Evolutionary conservation across 768 basidiomycete genomes (phyloP).

Genomic region (Suillus subalutaceus): DNA sequence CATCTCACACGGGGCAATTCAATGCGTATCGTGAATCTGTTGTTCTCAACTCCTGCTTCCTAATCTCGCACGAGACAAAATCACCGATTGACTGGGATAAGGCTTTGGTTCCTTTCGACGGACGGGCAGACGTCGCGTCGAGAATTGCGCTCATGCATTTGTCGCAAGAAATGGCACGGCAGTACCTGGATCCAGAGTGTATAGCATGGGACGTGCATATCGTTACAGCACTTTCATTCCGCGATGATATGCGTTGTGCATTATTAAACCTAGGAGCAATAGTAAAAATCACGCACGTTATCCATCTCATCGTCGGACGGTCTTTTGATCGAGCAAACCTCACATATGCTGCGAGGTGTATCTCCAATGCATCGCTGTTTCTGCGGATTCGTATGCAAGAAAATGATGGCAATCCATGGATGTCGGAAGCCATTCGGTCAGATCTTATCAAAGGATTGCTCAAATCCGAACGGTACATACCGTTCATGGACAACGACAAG

Average conservation of each 20-base stretch:
- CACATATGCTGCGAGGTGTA: constrained; percentile 25
- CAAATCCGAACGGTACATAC: constrained; percentile 26
- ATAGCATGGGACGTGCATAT: constrained; percentile 34
- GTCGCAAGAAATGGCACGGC: constrained; percentile 25
- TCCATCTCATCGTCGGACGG: constrained; percentile 19
- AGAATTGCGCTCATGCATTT: constrained; percentile 28
- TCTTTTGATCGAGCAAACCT: constrained; percentile 17
- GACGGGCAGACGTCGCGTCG: constrained; percentile 23
- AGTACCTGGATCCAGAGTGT: constrained; percentile 24
- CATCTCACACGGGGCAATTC: constrained; percentile 19
- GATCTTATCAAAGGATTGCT: constrained; percentile 26
- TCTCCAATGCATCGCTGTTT: constrained; percentile 22
- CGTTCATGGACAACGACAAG: constrained; percentile 17
- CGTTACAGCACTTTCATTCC: constrained; percentile 24
- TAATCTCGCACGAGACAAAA: constrained; percentile 27
- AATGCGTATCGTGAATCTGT: constrained; percentile 30
- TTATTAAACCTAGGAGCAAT: constrained; percentile 29
- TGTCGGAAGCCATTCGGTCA: constrained; percentile 26
- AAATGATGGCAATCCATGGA: constrained; percentile 28
- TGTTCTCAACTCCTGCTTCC: constrained; percentile 29
- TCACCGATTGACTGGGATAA: constrained; percentile 25
- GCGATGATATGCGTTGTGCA: constrained; percentile 18
- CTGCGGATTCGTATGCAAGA: constrained; percentile 25
- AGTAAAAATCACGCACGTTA: constrained; percentile 25
- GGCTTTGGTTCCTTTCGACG: constrained; percentile 25